Evolutionary conservation across 148 eudicot genomes (phyloP), one percentile per base, ranked within the genome.

Genomic region (Arbutus unedo): DNA sequence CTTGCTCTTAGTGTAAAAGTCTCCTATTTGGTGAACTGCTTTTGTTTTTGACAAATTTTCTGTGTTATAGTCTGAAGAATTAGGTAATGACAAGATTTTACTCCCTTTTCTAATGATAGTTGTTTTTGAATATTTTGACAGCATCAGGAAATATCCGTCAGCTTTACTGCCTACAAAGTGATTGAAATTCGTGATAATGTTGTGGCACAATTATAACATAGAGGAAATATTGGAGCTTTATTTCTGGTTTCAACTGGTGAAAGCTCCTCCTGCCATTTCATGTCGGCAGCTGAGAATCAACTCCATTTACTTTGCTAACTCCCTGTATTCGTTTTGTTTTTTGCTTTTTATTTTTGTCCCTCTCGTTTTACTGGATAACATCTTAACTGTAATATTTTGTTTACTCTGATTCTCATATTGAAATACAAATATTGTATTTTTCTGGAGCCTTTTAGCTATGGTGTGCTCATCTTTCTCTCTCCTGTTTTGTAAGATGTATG

Each of bases 71-170:
- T 16, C 6, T 18, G 31, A 75, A 75, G 38, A 50, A 48, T 21
- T 50, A 4, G 15, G 21, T 56, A 25, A 64, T 56, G 15, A 4
- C 5, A 48, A 45, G 56, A 16, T 64, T 64, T 79, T 21, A 64
- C 13, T 48, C 43, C n/a, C 23, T 13, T 21, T 9, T 48, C n/a
- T 57, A 6, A 47, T 55, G 5, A 11, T 13, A 19, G 53, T 67
- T 81, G 38, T 19, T 68, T 43, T 51, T 41, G 2, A 5, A 49
- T 81, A 54, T 56, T 84, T 67, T 82, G 57, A 62, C 98, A 95
- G 98, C 96, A 77, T 92, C 98, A 53, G 98, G 98, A 83, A 95
- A 94, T 85, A 83, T 95, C 71, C 91, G 98, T 78, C 98, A 95
- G 83, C 91, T 95, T 38, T 94, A 93, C 81, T 95, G 93, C 89